phyloP scores from a whole-genome alignment of 2,329 filamentous ascomycete genomes.

The Xylariales sp. region DNA sequence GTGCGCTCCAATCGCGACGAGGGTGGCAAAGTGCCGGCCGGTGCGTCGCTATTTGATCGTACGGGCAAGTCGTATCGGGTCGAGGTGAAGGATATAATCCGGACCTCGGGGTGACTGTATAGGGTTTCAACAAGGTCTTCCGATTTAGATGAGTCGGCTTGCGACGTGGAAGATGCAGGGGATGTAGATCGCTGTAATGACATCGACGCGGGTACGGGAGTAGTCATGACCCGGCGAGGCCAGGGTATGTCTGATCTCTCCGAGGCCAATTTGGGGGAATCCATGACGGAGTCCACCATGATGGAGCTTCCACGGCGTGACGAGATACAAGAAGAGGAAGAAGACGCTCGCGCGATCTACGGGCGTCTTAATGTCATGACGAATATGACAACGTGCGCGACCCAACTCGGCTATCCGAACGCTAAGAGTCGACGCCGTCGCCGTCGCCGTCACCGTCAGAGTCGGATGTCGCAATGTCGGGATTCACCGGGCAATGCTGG shows the following conservation, averaged over 20 bases:
- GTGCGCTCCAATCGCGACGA: slow-evolving; percentile 60
- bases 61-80: slow-evolving; percentile 42
- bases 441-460: not conserved
- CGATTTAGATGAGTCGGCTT: slow-evolving; percentile 30
- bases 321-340: slow-evolving; percentile 1
- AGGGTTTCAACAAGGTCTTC: slow-evolving; percentile 72
- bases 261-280: slow-evolving; percentile 27
- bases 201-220: slow-evolving; percentile 49
- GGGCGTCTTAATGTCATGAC: slow-evolving; percentile 40
- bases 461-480: slow-evolving; percentile 2
- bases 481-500: not conserved
- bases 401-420: not conserved
- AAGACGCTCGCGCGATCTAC: slow-evolving; percentile 22
- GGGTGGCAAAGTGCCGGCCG: slow-evolving; percentile 46
- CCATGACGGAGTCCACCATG: slow-evolving; percentile 33
- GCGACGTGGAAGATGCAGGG: slow-evolving; percentile 18
- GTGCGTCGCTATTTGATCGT: slow-evolving; percentile 49
- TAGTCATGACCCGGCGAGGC: slow-evolving; percentile 53
- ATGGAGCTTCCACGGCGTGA: not conserved
- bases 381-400: not conserved
- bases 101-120: slow-evolving; percentile 78
- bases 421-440: not conserved
- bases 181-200: slow-evolving; percentile 39
- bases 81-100: slow-evolving; percentile 68
- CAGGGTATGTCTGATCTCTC: slow-evolving; percentile 32